Conservation (phyloP, 2,329 filamentous ascomycete genomes). For the Pseudogymnoascus sp. region DNA sequence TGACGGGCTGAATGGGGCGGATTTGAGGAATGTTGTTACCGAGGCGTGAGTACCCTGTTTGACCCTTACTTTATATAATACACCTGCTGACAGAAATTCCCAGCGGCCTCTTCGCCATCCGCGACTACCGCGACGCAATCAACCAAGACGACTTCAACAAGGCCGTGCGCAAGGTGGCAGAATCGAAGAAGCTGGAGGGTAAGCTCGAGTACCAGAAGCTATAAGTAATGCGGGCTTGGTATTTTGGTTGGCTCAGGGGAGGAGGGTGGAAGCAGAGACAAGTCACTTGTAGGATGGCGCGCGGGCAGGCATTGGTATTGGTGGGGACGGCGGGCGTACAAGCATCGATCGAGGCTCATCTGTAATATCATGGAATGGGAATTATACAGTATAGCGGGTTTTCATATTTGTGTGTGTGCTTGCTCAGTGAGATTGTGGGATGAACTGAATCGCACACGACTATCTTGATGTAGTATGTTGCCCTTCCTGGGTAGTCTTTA, state of each 20-base stretch:
- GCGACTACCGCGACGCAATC: constrained; percentile 91
- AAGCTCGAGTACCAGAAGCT: constrained; percentile 97
- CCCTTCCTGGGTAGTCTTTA: too few species aligned
- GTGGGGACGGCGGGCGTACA: neutral
- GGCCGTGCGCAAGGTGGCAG: constrained; percentile 92
- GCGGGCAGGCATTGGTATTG: constrained; percentile 6
- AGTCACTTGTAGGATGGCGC: neutral
- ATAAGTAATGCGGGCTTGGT: constrained; percentile 47
- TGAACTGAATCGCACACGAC: too few species aligned
- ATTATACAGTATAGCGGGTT: neutral
- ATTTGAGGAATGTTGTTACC: constrained; percentile 94
- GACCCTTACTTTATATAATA: too few species aligned
- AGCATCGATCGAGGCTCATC: neutral
- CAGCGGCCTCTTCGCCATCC: constrained; percentile 93
- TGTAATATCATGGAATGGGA: constrained; percentile 3
- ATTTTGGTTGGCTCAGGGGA: neutral
- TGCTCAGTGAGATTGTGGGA: too few species aligned
- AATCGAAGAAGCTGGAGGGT: constrained; percentile 96
- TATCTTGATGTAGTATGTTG: too few species aligned
- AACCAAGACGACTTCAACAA: constrained; percentile 99
- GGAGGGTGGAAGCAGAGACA: neutral
- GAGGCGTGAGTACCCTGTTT: constrained; percentile 72
- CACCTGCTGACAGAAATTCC: too few species aligned
- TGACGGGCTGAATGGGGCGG: constrained; percentile 92
- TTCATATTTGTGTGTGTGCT: neutral